A percentile compares a stretch with the other conserved stretches of the same genome.
phyloP scores from a whole-genome alignment of 1,284 basidiomycete genomes.

The Cryptococcus maquisensis region DNA sequence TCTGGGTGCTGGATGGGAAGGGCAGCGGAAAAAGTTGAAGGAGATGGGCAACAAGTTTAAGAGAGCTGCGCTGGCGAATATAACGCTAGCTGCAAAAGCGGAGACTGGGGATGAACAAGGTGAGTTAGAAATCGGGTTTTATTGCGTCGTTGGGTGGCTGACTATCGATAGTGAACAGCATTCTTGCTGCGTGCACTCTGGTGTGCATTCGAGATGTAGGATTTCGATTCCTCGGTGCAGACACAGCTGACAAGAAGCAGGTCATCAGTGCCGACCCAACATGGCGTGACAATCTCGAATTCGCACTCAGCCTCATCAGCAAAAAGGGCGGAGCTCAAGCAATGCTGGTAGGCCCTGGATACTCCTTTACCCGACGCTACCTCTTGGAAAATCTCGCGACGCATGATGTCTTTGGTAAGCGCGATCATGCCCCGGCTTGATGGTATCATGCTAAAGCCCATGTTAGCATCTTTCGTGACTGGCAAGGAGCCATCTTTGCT shows the following conservation, averaged over 20 bases:
- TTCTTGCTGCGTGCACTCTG: conserved; percentile 33
- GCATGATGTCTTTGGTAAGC: conserved; percentile 35
- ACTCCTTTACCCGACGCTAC: conserved; percentile 33
- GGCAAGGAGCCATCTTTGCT: conserved; percentile 32
- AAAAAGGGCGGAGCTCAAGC: conserved; percentile 34
- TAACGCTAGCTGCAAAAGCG: conserved; percentile 21
- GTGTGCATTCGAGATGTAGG: conserved; percentile 34
- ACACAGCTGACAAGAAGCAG: conserved; percentile 3
- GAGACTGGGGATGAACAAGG: conserved; percentile 13
- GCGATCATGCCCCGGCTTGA: background rate
- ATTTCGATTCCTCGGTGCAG: background rate
- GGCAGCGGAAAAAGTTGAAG: conserved; percentile 16
- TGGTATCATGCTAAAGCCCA: background rate
- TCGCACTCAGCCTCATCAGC: conserved; percentile 29
- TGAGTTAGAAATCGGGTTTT: conserved; percentile 4
- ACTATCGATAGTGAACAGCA: conserved; percentile 19
- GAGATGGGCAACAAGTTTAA: conserved; percentile 25
- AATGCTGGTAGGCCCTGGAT: conserved; percentile 21
- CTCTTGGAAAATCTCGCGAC: conserved; percentile 32
- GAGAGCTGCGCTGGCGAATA: conserved; percentile 26
- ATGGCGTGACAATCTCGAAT: conserved; percentile 38
- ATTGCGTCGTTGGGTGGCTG: background rate
- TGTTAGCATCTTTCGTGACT: conserved; percentile 29
- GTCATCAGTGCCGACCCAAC: conserved; percentile 31
- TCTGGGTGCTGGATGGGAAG: conserved; percentile 12